Percentiles rank a stretch among this genome's conserved stretches.
Conservation (phyloP, 2,329 filamentous ascomycete genomes). For the Ceratocystis harringtonii region DNA sequence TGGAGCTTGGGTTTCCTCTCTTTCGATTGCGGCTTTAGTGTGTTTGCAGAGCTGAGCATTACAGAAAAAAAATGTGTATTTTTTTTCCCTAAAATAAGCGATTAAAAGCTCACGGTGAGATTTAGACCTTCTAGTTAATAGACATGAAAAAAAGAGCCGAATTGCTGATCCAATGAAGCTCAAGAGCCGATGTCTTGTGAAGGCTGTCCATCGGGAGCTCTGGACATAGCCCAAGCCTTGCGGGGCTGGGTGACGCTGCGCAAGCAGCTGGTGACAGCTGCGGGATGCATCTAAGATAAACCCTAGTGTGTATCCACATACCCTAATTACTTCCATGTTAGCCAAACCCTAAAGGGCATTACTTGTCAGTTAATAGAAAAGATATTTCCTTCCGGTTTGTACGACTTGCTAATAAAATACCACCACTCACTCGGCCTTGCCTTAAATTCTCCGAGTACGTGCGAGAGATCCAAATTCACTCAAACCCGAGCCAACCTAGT, state of each 20-base stretch:
- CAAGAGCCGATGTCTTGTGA: neutral
- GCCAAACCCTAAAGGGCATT: neutral
- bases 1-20: neutral
- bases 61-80: neutral
- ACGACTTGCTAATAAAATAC: neutral
- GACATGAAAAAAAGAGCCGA: neutral
- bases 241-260: conserved; percentile 8
- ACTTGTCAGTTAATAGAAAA: neutral
- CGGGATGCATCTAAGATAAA: neutral
- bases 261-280: neutral
- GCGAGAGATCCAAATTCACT: neutral
- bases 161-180: neutral
- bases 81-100: neutral
- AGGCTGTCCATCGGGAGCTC: conserved; percentile 3
- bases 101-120: neutral
- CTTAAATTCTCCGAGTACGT: neutral
- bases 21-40: conserved; percentile 7
- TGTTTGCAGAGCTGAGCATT: neutral
- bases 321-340: neutral
- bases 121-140: neutral
- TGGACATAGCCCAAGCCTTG: conserved; percentile 12
- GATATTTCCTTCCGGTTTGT: neutral
- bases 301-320: neutral
- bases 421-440: neutral
- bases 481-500: neutral